Base-by-base conservation (phyloP, 176 grass and related monocot genomes). In the Urochloa ruziziensis region DNA sequence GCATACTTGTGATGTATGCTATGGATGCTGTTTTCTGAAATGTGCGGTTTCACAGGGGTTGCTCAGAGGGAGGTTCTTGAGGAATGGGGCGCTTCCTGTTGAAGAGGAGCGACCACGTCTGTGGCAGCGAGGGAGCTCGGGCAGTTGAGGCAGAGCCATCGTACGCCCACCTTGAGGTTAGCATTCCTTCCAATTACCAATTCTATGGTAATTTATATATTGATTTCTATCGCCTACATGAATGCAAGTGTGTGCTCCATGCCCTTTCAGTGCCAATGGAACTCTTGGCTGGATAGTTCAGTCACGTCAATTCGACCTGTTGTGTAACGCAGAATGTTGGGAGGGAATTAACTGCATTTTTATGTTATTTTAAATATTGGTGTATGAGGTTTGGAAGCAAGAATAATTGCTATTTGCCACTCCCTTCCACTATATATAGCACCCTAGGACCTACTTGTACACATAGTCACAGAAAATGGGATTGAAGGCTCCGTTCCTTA, bases 61-160 rank as follows among this genome's bases (percentile, higher is more conserved):
- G 79, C 87, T 99, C 75, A 88, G 93, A 87, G 96, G 91, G 30
- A 96, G 96, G 67, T 99, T 99, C 77, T 87, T 99, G 73, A 94
- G 96, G 74, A 96, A 92, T 43, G 64, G 52, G 4, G 69, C 14
- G 25, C 80, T 70, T 76, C 69, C 62, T 0, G 76, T 53, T 78
- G 96, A 96, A 80, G 89, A 91, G 82, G 92, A 99, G 56, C 89
- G 92, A 30, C 80, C 73, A 7, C 73, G 65, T 96, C 96, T 57
- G 79, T 88, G 79, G 93, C 87, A n/a, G 96, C 87, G 37, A 93
- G 87, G 78, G 96, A 96, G 80, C 86, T 99, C 44, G 91, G 91
- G 79, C 96, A 94, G 73, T 72, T 99, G 74, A 92, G 93, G 71
- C 91, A 94, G 81, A 91, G 86, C 83, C 96, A 94, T 79, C 93